phyloP scores from a whole-genome alignment of 164 flowering plant genomes.

The Kingdonia uniflora region DNA sequence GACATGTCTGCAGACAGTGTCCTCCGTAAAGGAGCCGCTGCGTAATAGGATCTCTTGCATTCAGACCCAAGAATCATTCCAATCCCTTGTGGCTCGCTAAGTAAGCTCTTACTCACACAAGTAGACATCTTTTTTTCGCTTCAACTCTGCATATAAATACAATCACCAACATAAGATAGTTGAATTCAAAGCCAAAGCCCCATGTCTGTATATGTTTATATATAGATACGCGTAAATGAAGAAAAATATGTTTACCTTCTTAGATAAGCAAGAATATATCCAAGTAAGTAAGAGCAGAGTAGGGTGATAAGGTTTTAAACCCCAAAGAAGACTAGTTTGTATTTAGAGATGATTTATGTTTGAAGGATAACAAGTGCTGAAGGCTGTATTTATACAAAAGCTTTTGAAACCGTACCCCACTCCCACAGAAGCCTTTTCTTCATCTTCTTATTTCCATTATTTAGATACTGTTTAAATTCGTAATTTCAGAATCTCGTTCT shows the following conservation, averaged over 20 bases:
- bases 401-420: slow-evolving; percentile 21
- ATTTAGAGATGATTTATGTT: neutral
- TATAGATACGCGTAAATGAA: too few species aligned
- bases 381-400: slow-evolving; percentile 34
- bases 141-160: neutral
- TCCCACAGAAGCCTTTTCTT: slow-evolving; percentile 4
- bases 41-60: slow-evolving; percentile 2
- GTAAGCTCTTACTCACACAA: slow-evolving; percentile 11
- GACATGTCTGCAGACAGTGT: slow-evolving; percentile 70
- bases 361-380: slow-evolving; percentile 18
- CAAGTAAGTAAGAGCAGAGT: too few species aligned
- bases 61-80: slow-evolving; percentile 39
- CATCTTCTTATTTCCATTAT: neutral
- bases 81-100: slow-evolving; percentile 34
- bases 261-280: too few species aligned
- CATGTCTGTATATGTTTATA: too few species aligned
- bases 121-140: slow-evolving; percentile 18
- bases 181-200: too few species aligned
- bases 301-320: too few species aligned
- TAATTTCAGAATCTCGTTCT: too few species aligned
- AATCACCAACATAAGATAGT: too few species aligned
- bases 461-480: too few species aligned
- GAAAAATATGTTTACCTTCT: too few species aligned
- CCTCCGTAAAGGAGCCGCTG: slow-evolving; percentile 32
- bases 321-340: too few species aligned